Percentiles rank a stretch among this genome's conserved stretches.
Conservation (phyloP, 495 filamentous ascomycete species). For the Penicillium coprophilum region DNA sequence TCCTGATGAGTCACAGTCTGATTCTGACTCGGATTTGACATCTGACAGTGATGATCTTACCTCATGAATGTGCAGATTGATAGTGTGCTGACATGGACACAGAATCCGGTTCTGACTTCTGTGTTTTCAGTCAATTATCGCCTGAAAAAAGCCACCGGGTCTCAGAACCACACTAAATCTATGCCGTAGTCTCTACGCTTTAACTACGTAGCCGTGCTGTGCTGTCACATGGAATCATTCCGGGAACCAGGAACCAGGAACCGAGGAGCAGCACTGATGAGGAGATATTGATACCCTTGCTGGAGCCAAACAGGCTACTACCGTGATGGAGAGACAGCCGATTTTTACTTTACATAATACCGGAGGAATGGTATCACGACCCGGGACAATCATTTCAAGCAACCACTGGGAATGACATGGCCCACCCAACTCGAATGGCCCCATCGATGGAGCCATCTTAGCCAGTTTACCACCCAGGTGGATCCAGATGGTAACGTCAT, state of each 20-base stretch:
- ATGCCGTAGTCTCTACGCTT: background rate
- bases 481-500: constrained; percentile 11
- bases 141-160: background rate
- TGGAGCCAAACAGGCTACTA: background rate
- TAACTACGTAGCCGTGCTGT: background rate
- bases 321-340: background rate
- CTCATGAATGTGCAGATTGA: background rate
- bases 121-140: background rate
- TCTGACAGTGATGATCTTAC: constrained; percentile 1
- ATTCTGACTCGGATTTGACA: background rate
- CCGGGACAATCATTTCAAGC: background rate
- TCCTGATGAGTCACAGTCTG: background rate
- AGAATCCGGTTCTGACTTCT: background rate
- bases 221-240: background rate
- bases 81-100: background rate
- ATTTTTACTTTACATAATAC: background rate
- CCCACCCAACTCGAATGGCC: background rate
- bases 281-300: background rate
- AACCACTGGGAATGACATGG: background rate
- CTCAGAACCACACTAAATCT: background rate
- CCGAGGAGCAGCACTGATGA: background rate
- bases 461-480: background rate
- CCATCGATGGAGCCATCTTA: background rate
- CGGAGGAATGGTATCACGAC: background rate
- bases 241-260: background rate